These are phyloP conservation scores for Dioscorea alata DNA, from an alignment of 106 monocot species.

Conservation along the genomic window DNA sequence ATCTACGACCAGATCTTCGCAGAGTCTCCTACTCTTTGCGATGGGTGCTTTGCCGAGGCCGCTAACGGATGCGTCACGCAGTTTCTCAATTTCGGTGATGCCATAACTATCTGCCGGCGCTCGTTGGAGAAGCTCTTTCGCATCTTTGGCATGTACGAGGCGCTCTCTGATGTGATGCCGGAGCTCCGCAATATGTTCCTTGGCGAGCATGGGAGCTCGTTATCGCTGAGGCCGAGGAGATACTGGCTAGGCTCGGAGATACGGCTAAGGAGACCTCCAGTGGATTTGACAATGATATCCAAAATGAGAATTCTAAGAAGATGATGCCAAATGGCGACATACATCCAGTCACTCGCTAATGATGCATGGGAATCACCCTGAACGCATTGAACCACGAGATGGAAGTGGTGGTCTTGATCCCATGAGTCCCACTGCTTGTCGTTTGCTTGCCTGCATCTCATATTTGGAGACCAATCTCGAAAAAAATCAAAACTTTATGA, in stretches of 20 bases:
- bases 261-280: constrained; percentile 31
- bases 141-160: too few relatives aligned
- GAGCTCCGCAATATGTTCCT: too few relatives aligned
- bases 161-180: too few relatives aligned
- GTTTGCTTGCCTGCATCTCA: constrained; percentile 29
- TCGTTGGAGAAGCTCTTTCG: too few relatives aligned
- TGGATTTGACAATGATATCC: constrained; percentile 39
- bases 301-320: constrained; percentile 32
- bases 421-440: constrained; percentile 34
- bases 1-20: constrained; percentile 55
- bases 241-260: constrained; percentile 39
- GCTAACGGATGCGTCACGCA: constrained; percentile 58
- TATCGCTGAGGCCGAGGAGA: constrained; percentile 25
- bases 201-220: constrained; percentile 17
- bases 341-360: too few relatives aligned
- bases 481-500: constrained; percentile 76
- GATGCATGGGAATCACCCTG: too few relatives aligned
- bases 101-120: too few relatives aligned
- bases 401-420: too few relatives aligned
- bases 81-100: constrained; percentile 80
- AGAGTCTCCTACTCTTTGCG: constrained; percentile 16
- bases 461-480: constrained; percentile 63
- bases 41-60: constrained; percentile 55
- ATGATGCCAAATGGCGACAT: too few relatives aligned
- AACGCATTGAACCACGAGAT: too few relatives aligned